Evolutionary conservation across 2,329 filamentous ascomycete species (phyloP), one percentile per base, ranked within the genome.

Genomic region (Eutypella sp.): DNA sequence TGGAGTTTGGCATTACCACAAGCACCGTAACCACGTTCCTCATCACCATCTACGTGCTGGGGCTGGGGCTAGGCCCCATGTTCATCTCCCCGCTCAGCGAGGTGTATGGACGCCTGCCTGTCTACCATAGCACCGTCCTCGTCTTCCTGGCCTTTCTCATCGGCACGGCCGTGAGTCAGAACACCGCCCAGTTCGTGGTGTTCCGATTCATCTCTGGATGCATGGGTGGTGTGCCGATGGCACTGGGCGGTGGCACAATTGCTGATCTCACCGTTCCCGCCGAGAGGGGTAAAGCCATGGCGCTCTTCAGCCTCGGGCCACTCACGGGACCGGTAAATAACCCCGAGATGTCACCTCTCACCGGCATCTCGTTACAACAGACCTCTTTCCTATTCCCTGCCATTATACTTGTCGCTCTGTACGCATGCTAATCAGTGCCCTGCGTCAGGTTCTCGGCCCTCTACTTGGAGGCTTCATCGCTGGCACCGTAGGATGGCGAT

Each of bases 401-500:
- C 13, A 31, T n/a, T 13, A 31, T 36, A 19, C 33, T 23, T 38
- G 5, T 9, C 34, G 18, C 22, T 4, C 16, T 20, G 19, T 7
- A 23, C 7, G 18, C 16, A 19, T n/a, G n/a, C n/a, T n/a, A 13
- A 5, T 33, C 29, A 33, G 5, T 6, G 5, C 11, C 29, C 29
- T n/a, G 5, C 5, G 29, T 33, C 34, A 52, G 22, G 62, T 65
- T 2, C 53, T 76, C 29, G 75, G 75, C 1, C 76, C 75, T 2
- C 66, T 79, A 15, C 64, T 72, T 22, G 64, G 64, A 34, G 63
- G 65, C 5, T 68, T 65, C 39, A 52, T 65, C 0, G 55, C 56
- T 9, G 44, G 62, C 46, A 46, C 47, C 18, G 52, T 62, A 15
- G 68, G 72, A 6, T 79, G 75, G 76, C 67, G 74, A 20, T 79